A percentile compares a stretch with the other conserved stretches of the same genome.
These are phyloP conservation scores for Nothomitra cinnamomea DNA, from an alignment of 2,329 filamentous ascomycete species.

Conservation along the genomic window DNA sequence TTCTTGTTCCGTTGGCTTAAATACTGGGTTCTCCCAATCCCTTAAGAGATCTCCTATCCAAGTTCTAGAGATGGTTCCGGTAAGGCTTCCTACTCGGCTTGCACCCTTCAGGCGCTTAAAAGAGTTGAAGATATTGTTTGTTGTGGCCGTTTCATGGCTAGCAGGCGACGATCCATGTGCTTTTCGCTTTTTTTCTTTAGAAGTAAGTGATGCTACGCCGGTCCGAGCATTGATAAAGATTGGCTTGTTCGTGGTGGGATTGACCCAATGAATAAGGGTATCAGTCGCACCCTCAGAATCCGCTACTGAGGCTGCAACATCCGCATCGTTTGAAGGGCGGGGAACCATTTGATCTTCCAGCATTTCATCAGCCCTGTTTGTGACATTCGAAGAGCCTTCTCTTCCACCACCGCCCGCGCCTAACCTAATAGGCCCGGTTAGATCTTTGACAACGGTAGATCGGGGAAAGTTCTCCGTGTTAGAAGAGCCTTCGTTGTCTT, in stretches of 20 bases:
- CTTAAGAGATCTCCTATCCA: constrained; percentile 29
- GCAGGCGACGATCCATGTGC: not conserved
- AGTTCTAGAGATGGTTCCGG: not conserved
- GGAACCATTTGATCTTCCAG: not conserved
- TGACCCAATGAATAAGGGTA: not conserved
- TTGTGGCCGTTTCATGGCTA: not conserved
- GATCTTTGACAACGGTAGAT: too few species aligned
- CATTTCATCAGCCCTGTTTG: too few species aligned
- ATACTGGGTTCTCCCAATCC: constrained; percentile 63
- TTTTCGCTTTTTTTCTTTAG: not conserved
- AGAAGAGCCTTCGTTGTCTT: too few species aligned
- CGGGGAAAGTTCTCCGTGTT: too few species aligned
- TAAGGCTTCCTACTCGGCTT: not conserved
- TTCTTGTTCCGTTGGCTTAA: constrained; percentile 30
- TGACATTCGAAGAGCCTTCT: too few species aligned
- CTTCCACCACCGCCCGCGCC: too few species aligned
- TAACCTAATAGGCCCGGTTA: too few species aligned
- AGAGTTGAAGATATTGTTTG: not conserved
- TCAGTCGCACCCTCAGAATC: not conserved
- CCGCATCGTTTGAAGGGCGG: not conserved
- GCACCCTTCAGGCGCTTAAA: not conserved
- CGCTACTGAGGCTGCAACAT: not conserved
- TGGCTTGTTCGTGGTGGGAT: not conserved
- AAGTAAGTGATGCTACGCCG: not conserved
- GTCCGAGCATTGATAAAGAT: not conserved